Base-by-base conservation (phyloP, 202 grass and related monocot genomes). In the Brachypodium distachyon region DNA sequence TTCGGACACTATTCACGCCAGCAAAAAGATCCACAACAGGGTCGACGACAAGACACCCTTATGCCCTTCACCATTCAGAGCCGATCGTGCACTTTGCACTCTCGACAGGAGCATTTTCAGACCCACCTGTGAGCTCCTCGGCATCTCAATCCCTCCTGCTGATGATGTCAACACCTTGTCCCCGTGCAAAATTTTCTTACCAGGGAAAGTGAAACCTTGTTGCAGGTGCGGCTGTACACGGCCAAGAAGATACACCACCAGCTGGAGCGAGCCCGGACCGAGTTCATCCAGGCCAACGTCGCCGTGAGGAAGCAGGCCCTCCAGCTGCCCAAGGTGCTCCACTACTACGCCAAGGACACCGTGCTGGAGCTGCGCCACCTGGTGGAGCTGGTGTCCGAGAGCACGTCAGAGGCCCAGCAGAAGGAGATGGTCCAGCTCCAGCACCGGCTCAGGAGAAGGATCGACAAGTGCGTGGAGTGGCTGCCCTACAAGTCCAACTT, bases 311-410 rank as follows among this genome's bases (percentile, higher is more conserved):
- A 89, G 76, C 90, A 90, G 67, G 86, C 22, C 8, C 87, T 99
- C 81, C 53, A 96, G 48, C 84, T 99, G 58, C 96, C 96, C 47
- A 99, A 88, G 80, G 93, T 99, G 12, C 64, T 99, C 33, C 84
- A 96, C 48, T 93, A 93, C 85, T 99, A 91, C 21, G 87, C 92
- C 2, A 89, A 88, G 46, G 96, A 96, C 69, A 78, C 92, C 8
- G 67, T 60, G 34, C 70, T 99, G 7, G 92, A 99, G 69, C 82
- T 93, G 48, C 52, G 64, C 4, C 85, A 91, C 79, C 77, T 96
- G 12, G 69, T 96, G 29, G 92, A 99, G 83, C 85, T 99, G 81
- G 82, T 91, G 43, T 87, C 78, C 56, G 80, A 91, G 66, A 83
- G 67, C 77, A 76, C 95, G 46, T 73, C 92, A 0, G 92, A 82